A percentile compares a stretch with the other conserved stretches of the same genome.
Evolutionary conservation across 306 rosid species (phyloP).

Genomic region (Fragaria nilgerrensis): DNA sequence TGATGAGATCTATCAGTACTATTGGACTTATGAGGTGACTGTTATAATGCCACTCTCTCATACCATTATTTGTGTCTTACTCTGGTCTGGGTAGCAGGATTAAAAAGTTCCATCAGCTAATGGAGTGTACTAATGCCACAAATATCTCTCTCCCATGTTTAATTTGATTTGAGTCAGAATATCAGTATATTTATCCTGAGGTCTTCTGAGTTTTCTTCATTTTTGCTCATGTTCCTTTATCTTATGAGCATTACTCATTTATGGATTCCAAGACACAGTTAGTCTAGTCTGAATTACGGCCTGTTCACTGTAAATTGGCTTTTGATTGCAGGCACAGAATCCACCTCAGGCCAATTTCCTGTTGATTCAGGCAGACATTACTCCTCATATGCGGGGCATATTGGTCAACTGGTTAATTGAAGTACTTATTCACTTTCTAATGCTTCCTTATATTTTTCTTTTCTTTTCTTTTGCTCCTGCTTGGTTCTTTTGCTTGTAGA

Average conservation of each 20-base stretch:
- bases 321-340: conserved; percentile 55
- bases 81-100: neutral
- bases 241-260: neutral
- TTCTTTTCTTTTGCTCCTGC: neutral
- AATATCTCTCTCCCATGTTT: neutral
- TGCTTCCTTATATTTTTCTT: conserved; percentile 12
- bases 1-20: conserved; percentile 76
- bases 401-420: conserved; percentile 91
- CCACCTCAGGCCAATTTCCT: conserved; percentile 56
- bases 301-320: conserved; percentile 14
- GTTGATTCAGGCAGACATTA: conserved; percentile 64
- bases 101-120: neutral
- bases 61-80: neutral
- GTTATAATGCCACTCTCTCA: conserved; percentile 14
- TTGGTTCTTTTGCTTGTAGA: neutral
- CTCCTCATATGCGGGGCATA: conserved; percentile 76
- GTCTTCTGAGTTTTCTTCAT: neutral
- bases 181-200: neutral
- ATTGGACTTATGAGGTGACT: conserved; percentile 82
- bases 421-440: conserved; percentile 36
- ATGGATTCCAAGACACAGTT: neutral
- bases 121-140: neutral
- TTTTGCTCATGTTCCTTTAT: neutral
- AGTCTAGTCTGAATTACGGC: neutral
- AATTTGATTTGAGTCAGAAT: neutral